Evolutionary conservation across 1,284 basidiomycete species (phyloP).

Genomic region (Ceratobasidium theobromae): DNA sequence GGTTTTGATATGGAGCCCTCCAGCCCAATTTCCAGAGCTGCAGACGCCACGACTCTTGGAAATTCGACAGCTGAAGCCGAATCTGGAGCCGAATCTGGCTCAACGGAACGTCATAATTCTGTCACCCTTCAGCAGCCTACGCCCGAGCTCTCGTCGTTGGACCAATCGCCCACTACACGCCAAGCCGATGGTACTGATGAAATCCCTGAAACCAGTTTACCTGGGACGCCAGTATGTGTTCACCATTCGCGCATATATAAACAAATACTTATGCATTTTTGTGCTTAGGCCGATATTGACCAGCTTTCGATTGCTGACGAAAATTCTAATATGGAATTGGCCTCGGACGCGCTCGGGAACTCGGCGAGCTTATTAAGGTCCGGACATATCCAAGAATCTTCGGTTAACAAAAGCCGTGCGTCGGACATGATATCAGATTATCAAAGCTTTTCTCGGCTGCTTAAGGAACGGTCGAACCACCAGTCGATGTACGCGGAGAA

Average conservation of each 20-base stretch:
- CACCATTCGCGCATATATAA: neutral
- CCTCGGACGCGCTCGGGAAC: no score
- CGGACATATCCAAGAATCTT: neutral
- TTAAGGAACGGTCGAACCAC: neutral
- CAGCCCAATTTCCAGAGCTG: no score
- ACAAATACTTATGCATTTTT: no score
- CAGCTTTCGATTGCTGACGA: no score
- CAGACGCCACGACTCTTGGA: neutral
- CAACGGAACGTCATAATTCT: neutral
- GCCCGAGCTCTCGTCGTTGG: conserved; percentile 14
- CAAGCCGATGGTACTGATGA: neutral
- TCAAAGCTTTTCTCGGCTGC: neutral
- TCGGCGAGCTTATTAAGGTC: no score
- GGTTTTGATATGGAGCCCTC: no score
- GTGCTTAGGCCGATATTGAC: no score
- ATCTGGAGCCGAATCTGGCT: neutral
- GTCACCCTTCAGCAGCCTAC: conserved; percentile 18
- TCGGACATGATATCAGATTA: neutral
- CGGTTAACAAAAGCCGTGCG: neutral
- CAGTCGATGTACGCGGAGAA: neutral
- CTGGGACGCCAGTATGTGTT: neutral
- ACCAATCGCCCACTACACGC: neutral
- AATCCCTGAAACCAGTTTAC: neutral
- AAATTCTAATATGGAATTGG: no score
- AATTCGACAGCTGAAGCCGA: neutral